A percentile compares a stretch with the other conserved stretches of the same genome.
phyloP scores from a whole-genome alignment of 371 early-diverging fungal genomes.

The Syncephalis fuscata region DNA sequence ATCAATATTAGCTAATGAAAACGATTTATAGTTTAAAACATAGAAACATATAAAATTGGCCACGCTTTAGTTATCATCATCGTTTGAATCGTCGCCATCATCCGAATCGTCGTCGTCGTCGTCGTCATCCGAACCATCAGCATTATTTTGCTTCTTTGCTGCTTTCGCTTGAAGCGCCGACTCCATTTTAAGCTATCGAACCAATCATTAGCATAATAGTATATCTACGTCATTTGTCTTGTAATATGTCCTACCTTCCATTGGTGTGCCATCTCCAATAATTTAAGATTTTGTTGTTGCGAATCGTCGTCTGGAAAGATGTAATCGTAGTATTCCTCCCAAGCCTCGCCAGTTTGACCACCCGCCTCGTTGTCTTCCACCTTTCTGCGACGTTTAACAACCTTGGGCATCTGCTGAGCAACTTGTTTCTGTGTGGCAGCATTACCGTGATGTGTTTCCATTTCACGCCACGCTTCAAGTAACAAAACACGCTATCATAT shows the following conservation, averaged over 20 bases:
- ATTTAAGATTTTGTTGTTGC: conserved; percentile 67
- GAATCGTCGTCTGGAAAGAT: conserved; percentile 88
- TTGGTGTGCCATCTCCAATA: conserved; percentile 78
- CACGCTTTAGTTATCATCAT: no score
- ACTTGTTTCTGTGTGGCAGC: conserved; percentile 36
- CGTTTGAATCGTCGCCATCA: no score
- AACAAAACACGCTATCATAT: conserved; percentile 50
- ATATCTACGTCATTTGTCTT: no score
- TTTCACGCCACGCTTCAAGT: conserved; percentile 83
- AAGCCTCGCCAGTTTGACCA: conserved; percentile 26
- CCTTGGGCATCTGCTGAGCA: conserved; percentile 59
- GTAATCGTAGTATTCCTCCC: conserved; percentile 96
- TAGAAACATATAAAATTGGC: no score
- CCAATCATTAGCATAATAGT: no score
- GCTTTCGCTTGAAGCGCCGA: no score
- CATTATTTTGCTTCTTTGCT: no score
- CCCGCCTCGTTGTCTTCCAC: conserved; percentile 9
- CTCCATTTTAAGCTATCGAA: no score
- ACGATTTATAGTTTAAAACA: no score
- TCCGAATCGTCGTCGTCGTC: no score
- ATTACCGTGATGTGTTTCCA: conserved; percentile 57
- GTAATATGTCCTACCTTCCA: conserved; percentile 41
- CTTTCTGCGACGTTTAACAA: conserved; percentile 69
- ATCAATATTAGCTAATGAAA: no score
- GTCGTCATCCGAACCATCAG: no score